Conservation (phyloP, 352 stramenopile species). For the Globisporangium emineosum region DNA sequence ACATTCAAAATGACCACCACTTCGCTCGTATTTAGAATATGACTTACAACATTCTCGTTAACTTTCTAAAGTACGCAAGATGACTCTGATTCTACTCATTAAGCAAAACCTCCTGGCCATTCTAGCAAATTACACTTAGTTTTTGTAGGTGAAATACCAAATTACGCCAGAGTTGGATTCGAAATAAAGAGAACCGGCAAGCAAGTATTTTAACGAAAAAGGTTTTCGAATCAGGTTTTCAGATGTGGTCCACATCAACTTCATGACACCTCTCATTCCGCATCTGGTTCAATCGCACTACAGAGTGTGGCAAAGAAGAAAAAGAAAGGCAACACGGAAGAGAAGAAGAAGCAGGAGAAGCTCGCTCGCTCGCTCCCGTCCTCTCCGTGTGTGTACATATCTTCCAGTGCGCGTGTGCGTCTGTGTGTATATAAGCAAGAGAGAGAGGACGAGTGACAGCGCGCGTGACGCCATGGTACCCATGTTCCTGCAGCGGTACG, state of each 20-base stretch:
- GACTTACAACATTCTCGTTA: no score
- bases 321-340: neutral
- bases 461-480: conserved; percentile 8
- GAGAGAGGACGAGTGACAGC: neutral
- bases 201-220: no score
- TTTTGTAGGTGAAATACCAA: no score
- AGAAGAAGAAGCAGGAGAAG: neutral
- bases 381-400: neutral
- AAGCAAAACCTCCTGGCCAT: no score
- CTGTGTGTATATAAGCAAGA: neutral
- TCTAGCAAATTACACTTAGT: no score
- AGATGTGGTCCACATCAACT: neutral
- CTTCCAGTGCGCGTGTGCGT: neutral
- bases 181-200: no score
- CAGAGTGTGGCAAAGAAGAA: neutral
- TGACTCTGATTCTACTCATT: no score
- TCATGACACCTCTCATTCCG: no score
- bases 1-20: no score
- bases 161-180: neutral
- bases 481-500: conserved; percentile 84
- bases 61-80: no score
- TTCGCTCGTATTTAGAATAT: no score
- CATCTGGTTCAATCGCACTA: neutral
- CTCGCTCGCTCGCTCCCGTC: neutral
- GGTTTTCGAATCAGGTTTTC: neutral